Percentiles rank a stretch among this genome's conserved stretches.
Evolutionary conservation across 2,329 filamentous ascomycete genomes (phyloP).

Genomic region (Fusarium nisikadoi): DNA sequence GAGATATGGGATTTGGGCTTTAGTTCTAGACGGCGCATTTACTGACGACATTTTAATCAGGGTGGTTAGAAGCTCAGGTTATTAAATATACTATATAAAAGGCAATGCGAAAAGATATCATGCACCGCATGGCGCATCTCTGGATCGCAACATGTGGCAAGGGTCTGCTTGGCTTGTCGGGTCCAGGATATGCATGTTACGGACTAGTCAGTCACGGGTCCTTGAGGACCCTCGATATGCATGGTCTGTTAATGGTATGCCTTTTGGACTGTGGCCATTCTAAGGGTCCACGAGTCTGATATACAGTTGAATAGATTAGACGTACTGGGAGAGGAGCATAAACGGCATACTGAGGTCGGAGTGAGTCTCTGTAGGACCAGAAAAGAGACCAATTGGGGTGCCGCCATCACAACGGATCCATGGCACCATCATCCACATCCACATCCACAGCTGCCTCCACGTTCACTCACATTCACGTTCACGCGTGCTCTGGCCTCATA

Average conservation of each 20-base stretch:
- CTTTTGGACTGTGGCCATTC: constrained; percentile 27
- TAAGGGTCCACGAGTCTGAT: constrained; percentile 33
- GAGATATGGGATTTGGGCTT: constrained; percentile 27
- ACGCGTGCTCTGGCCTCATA: constrained; percentile 36
- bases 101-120: background rate
- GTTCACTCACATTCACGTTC: constrained; percentile 18
- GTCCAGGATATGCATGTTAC: constrained; percentile 30
- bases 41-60: background rate
- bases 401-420: constrained; percentile 7
- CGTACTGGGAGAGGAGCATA: constrained; percentile 4
- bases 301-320: constrained; percentile 7
- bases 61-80: background rate
- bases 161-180: constrained; percentile 31
- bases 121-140: constrained; percentile 34
- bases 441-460: constrained; percentile 4
- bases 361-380: constrained; percentile 4
- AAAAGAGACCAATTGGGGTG: constrained; percentile 8
- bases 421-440: constrained; percentile 23
- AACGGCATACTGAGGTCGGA: background rate
- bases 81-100: background rate
- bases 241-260: constrained; percentile 34
- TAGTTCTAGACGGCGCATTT: constrained; percentile 19
- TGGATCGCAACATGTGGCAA: constrained; percentile 40
- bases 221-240: constrained; percentile 29
- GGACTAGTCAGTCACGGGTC: constrained; percentile 34